Percentiles rank a stretch among this genome's conserved stretches.
Conservation (phyloP, 1,284 basidiomycete genomes). For the Ustilago sp. region DNA sequence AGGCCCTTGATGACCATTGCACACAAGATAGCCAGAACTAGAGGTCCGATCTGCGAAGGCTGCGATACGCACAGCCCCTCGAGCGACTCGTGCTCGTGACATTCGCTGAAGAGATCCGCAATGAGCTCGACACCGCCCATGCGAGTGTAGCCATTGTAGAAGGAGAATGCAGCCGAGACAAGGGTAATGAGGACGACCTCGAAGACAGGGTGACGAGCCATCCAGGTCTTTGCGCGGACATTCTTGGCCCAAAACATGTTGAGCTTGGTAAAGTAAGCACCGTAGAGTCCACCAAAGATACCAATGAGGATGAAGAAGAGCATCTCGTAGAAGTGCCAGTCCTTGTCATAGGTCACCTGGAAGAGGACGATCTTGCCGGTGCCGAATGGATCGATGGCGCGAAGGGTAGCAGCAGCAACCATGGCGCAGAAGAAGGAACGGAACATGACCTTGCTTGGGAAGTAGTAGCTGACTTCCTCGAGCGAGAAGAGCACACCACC, state of each 20-base stretch:
- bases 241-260: slow-evolving; percentile 80
- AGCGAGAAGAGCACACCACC: slow-evolving; percentile 75
- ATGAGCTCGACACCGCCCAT: slow-evolving; percentile 97
- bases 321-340: slow-evolving; percentile 85
- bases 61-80: slow-evolving; percentile 80
- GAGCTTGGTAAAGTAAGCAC: slow-evolving; percentile 90
- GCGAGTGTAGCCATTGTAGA: slow-evolving; percentile 88
- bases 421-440: slow-evolving; percentile 67
- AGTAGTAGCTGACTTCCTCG: slow-evolving; percentile 71
- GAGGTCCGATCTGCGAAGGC: slow-evolving; percentile 77
- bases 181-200: slow-evolving; percentile 84
- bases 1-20: slow-evolving; percentile 74
- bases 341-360: slow-evolving; percentile 90
- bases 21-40: slow-evolving; percentile 77
- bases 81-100: slow-evolving; percentile 74
- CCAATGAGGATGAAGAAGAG: slow-evolving; percentile 86
- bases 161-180: slow-evolving; percentile 75
- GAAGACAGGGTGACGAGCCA: slow-evolving; percentile 77
- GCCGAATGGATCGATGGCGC: slow-evolving; percentile 89
- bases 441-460: slow-evolving; percentile 70
- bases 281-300: slow-evolving; percentile 81
- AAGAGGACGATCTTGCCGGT: slow-evolving; percentile 74
- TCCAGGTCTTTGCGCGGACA: slow-evolving; percentile 64
- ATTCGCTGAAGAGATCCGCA: slow-evolving; percentile 70
- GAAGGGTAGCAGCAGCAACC: slow-evolving; percentile 65